Evolutionary conservation across 257 asterid genomes (phyloP).

Genomic region (Penstemon davidsonii): DNA sequence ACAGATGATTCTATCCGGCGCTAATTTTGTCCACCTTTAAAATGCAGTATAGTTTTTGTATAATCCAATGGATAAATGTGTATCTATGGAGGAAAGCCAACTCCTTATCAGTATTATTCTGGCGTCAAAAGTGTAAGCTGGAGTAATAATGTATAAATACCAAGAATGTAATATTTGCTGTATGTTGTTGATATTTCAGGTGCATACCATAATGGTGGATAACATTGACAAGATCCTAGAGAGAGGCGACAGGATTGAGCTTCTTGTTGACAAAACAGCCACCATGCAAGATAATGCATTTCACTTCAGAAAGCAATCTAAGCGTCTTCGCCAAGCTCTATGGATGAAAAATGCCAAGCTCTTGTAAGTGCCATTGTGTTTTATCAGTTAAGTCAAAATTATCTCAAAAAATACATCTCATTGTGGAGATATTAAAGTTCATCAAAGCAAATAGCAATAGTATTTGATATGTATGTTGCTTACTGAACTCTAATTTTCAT

Average conservation of each 20-base stretch:
- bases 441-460: neutral
- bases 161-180: too few species aligned
- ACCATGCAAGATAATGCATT: conserved; percentile 98
- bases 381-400: conserved; percentile 11
- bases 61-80: neutral
- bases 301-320: conserved; percentile 97
- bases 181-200: conserved; percentile 40
- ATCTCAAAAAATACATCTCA: neutral
- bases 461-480: conserved; percentile 5
- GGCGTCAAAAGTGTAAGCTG: neutral
- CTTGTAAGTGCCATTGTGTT: conserved; percentile 56
- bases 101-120: neutral
- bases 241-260: conserved; percentile 96
- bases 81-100: neutral
- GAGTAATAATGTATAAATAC: neutral
- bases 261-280: conserved; percentile 94
- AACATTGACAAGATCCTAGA: conserved; percentile 96
- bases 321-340: conserved; percentile 86
- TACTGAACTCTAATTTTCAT: conserved; percentile 18
- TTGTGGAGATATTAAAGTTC: neutral
- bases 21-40: neutral
- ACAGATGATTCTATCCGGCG: neutral
- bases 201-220: conserved; percentile 95
- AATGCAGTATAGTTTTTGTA: conserved; percentile 7
- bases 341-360: conserved; percentile 99